These are phyloP conservation scores for Gymnopus androsaceus DNA, from an alignment of 1,284 basidiomycete species.

Conservation along the genomic window DNA sequence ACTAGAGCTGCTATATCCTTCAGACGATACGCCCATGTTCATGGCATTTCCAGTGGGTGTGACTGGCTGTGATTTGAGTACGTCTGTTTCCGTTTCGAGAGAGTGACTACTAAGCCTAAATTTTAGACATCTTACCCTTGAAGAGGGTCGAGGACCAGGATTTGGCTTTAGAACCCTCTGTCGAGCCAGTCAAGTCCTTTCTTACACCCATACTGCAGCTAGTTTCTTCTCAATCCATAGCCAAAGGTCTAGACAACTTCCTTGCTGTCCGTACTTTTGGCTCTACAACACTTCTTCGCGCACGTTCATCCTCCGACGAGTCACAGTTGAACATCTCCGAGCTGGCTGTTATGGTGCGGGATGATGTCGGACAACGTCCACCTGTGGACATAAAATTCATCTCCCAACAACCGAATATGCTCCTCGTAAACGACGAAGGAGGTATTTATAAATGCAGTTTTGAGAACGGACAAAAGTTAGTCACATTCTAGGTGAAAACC, in stretches of 20 bases:
- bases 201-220: slow-evolving; percentile 61
- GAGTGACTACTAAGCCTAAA: slow-evolving; percentile 13
- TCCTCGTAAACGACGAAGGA: slow-evolving; percentile 49
- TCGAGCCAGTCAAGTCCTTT: slow-evolving; percentile 45
- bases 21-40: slow-evolving; percentile 32
- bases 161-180: slow-evolving; percentile 43
- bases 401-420: slow-evolving; percentile 27
- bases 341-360: slow-evolving; percentile 37
- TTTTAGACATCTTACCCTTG: slow-evolving; percentile 54
- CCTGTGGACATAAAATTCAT: slow-evolving; percentile 48
- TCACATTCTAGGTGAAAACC: neutral
- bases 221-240: slow-evolving; percentile 25
- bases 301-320: slow-evolving; percentile 16
- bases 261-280: slow-evolving; percentile 43
- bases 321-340: slow-evolving; percentile 25
- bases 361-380: slow-evolving; percentile 41
- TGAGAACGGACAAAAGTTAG: slow-evolving; percentile 34
- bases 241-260: neutral
- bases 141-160: slow-evolving; percentile 27
- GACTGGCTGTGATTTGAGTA: slow-evolving; percentile 59
- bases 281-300: slow-evolving; percentile 31
- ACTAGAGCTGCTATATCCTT: slow-evolving; percentile 38
- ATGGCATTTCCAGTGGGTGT: slow-evolving; percentile 67
- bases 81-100: slow-evolving; percentile 24
- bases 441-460: slow-evolving; percentile 40